Conservation (phyloP, 495 filamentous ascomycete species). For the Pyronema omphalodes region DNA sequence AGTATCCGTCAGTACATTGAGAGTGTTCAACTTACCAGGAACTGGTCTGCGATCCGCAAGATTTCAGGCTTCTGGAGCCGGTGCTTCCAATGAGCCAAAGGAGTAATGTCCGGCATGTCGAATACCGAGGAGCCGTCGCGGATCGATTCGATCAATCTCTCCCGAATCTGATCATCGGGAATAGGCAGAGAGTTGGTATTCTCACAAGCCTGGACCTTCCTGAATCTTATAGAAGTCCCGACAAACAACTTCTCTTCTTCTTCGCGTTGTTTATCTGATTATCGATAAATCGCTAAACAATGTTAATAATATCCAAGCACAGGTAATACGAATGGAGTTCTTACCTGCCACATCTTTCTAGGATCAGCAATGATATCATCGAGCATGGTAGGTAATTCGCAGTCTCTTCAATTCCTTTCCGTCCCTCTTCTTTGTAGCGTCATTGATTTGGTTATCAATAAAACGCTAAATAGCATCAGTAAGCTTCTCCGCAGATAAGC, state of each 20-base stretch:
- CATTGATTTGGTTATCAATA: conserved; percentile 22
- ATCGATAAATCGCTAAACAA: conserved; percentile 18
- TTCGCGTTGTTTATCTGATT: conserved; percentile 23
- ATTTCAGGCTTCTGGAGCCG: not conserved
- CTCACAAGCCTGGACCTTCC: too few species aligned
- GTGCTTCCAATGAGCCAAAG: not conserved
- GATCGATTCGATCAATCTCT: not conserved
- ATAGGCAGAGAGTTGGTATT: not conserved
- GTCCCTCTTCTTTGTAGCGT: conserved; percentile 22
- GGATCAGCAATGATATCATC: conserved; percentile 18
- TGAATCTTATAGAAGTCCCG: too few species aligned
- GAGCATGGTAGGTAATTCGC: conserved; percentile 15
- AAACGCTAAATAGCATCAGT: conserved; percentile 16
- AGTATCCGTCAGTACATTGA: not conserved
- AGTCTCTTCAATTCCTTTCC: too few species aligned
- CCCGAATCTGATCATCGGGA: not conserved
- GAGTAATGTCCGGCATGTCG: not conserved
- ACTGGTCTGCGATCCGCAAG: not conserved
- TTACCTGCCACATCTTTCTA: conserved; percentile 12
- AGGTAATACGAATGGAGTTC: not conserved
- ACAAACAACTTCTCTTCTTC: too few species aligned
- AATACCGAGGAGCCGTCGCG: not conserved
- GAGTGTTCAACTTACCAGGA: not conserved
- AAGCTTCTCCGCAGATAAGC: not conserved
- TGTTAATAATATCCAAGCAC: not conserved